A percentile compares a stretch with the other conserved stretches of the same genome.
phyloP scores from a whole-genome alignment of 768 basidiomycete species.

The Mrakia hoshinonis region DNA sequence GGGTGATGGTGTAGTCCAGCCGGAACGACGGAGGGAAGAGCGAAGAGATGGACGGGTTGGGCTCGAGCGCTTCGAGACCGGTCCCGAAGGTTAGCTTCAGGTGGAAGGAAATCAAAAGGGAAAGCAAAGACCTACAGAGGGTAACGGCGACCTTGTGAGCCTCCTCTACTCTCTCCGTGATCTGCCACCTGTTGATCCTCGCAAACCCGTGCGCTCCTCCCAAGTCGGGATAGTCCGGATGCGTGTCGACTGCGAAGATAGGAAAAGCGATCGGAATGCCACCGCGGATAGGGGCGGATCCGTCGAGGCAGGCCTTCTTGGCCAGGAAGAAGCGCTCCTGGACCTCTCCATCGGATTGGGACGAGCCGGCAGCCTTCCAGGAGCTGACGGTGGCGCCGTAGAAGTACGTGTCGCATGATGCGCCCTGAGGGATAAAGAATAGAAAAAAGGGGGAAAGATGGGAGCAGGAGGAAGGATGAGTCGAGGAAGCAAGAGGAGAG shows the following conservation, averaged over 20 bases:
- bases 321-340: constrained; percentile 23
- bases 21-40: constrained; percentile 10
- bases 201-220: constrained; percentile 15
- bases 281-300: constrained; percentile 19
- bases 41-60: neutral
- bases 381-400: constrained; percentile 16
- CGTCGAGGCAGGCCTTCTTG: constrained; percentile 22
- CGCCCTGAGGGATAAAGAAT: no score
- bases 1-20: constrained; percentile 3
- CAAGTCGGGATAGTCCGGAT: constrained; percentile 19
- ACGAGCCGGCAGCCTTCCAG: neutral
- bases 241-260: constrained; percentile 22
- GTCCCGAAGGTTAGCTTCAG: no score
- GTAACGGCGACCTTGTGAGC: neutral
- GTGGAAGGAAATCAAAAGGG: no score
- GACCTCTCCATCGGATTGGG: neutral
- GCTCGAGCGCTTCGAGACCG: constrained; percentile 17
- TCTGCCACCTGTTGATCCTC: constrained; percentile 1
- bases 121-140: neutral
- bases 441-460: neutral
- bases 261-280: constrained; percentile 21
- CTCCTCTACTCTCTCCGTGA: neutral
- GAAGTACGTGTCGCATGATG: constrained; percentile 16
- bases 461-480: neutral
- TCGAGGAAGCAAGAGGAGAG: neutral